phyloP scores from a whole-genome alignment of 2,329 filamentous ascomycete genomes.

The Coniosporium tulheliwenetii region DNA sequence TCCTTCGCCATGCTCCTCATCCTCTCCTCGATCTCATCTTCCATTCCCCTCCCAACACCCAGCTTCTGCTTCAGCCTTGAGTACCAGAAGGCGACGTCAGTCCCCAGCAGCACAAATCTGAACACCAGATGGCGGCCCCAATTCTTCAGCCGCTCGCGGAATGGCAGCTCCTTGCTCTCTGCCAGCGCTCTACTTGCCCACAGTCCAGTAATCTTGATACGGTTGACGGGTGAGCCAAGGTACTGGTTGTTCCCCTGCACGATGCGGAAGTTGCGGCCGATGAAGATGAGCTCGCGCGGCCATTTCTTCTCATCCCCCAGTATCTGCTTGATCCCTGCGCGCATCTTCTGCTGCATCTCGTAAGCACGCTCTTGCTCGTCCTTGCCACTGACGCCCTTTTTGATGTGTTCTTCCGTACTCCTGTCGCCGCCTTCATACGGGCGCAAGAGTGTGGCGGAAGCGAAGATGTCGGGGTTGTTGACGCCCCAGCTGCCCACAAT shows the following conservation, averaged over 20 bases:
- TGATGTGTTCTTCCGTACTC: constrained; percentile 45
- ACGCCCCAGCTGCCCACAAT: constrained; percentile 77
- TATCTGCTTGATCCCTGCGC: constrained; percentile 60
- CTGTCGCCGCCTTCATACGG: constrained; percentile 79
- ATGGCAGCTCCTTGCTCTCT: constrained; percentile 51
- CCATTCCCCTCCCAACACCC: constrained; percentile 70
- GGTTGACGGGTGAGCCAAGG: constrained; percentile 73
- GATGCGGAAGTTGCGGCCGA: constrained; percentile 81
- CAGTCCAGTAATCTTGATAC: constrained; percentile 81
- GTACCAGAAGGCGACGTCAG: constrained; percentile 72
- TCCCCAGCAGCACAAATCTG: constrained; percentile 55
- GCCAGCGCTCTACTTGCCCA: constrained; percentile 82
- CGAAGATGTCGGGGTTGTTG: constrained; percentile 78
- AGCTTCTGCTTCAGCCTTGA: constrained; percentile 63
- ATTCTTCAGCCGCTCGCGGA: constrained; percentile 48
- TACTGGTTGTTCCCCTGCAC: constrained; percentile 90
- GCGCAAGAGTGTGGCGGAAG: constrained; percentile 73
- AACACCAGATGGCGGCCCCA: constrained; percentile 72
- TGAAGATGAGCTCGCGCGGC: constrained; percentile 83
- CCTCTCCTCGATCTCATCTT: constrained; percentile 77
- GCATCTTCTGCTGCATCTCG: constrained; percentile 63
- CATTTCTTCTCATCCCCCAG: constrained; percentile 75
- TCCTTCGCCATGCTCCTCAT: constrained; percentile 83
- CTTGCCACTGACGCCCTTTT: constrained; percentile 33
- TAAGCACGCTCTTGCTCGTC: constrained; percentile 48